phyloP scores from a whole-genome alignment of 305 asterid genomes.

The Solanum hybrid region DNA sequence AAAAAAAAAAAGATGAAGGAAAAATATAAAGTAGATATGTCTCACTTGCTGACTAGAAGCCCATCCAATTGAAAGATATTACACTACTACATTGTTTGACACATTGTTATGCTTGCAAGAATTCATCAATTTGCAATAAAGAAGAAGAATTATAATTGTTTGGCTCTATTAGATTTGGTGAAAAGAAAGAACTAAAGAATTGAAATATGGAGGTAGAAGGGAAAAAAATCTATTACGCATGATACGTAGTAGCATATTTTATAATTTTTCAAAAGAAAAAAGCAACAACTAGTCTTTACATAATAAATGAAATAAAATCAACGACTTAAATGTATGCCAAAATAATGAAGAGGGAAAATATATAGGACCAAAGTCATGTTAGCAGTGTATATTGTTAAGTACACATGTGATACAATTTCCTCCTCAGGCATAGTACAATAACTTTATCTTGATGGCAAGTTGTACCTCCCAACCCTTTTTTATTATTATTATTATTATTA shows the following conservation, averaged over 20 bases:
- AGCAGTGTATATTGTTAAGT: not conserved
- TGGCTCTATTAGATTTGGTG: not conserved
- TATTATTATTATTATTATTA: too few relatives aligned
- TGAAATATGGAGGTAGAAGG: not conserved
- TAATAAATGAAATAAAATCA: not conserved
- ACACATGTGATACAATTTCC: too few relatives aligned
- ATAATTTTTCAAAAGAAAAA: not conserved
- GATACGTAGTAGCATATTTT: not conserved
- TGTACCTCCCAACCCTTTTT: too few relatives aligned
- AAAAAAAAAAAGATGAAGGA: not conserved
- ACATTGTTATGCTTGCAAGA: not conserved
- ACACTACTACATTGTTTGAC: not conserved
- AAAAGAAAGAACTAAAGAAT: not conserved
- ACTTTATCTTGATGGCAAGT: too few relatives aligned
- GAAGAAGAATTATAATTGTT: not conserved
- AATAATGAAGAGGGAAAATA: not conserved
- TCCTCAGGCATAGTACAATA: too few relatives aligned
- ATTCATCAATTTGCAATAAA: not conserved
- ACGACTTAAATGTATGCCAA: not conserved
- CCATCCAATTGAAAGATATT: not conserved
- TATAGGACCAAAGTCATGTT: not conserved
- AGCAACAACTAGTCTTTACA: not conserved
- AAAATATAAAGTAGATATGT: not conserved
- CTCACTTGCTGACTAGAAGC: not conserved
- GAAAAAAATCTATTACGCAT: not conserved